Evolutionary conservation across 2,329 filamentous ascomycete genomes (phyloP).

Genomic region (Parastagonospora avenae): DNA sequence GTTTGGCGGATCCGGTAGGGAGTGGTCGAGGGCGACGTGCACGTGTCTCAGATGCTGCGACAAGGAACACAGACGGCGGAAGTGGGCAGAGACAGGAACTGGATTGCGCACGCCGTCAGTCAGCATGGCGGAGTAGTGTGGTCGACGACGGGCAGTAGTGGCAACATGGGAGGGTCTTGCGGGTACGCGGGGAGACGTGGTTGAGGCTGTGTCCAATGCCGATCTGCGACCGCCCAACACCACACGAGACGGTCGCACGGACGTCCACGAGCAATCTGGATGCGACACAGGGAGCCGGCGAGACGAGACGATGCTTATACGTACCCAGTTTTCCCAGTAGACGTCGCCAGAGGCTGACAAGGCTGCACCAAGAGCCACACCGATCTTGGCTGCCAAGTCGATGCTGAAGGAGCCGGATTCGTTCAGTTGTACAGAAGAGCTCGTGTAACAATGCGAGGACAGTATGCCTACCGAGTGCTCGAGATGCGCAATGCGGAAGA

Average conservation of each 20-base stretch:
- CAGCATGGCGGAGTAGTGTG: slow-evolving; percentile 35
- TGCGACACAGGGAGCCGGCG: slow-evolving; percentile 8
- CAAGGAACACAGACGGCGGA: slow-evolving; percentile 13
- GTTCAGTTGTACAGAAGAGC: slow-evolving; percentile 1
- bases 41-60: slow-evolving; percentile 38
- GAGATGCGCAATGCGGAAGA: too few relatives aligned
- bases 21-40: slow-evolving; percentile 25
- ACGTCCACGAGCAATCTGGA: slow-evolving; percentile 1
- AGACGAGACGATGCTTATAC: slow-evolving; percentile 22
- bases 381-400: slow-evolving; percentile 35
- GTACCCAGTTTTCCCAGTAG: slow-evolving; percentile 22
- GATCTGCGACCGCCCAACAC: slow-evolving; percentile 7
- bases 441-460: neutral
- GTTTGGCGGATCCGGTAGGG: slow-evolving; percentile 7
- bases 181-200: slow-evolving; percentile 29
- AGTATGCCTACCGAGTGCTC: too few relatives aligned
- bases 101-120: slow-evolving; percentile 30
- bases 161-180: slow-evolving; percentile 18
- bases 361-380: slow-evolving; percentile 30
- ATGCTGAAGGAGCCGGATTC: slow-evolving; percentile 19
- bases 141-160: slow-evolving; percentile 21
- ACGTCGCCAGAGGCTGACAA: slow-evolving; percentile 22
- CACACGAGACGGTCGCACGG: slow-evolving; percentile 2
- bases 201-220: slow-evolving; percentile 17
- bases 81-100: slow-evolving; percentile 19